Evolutionary conservation across 257 asterid species (phyloP), one percentile per base, ranked within the genome.

Genomic region (Leptodermis oblonga): DNA sequence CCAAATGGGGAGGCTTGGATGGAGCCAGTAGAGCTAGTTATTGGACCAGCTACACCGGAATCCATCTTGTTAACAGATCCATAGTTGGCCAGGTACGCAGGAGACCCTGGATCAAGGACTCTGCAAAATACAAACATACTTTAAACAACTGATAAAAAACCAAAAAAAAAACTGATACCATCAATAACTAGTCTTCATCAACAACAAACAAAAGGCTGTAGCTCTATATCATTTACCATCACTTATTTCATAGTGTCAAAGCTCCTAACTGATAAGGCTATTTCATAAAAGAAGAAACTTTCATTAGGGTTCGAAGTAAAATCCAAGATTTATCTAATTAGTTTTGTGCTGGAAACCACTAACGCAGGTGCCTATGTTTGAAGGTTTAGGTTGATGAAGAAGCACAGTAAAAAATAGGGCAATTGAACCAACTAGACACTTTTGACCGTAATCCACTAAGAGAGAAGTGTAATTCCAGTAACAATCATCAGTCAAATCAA

Each of bases 71-170:
- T 42, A 0, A 62, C 72, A 64, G 61, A 43, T 51, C 71, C 28
- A 36, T 71, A 67, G 43, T 68, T 67, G 25, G 75, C 41, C 6
- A 31, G 67, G 34, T 26, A 34, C 1, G 64, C 26, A 39, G 65
- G 62, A 13, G 82, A 45, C 23, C 79, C 72, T 1, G 82, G 79
- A 11, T 71, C 82, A 51, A 84, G 54, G n/a, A 75, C 85, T 74
- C 95, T 88, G 79, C 14, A 26, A 62, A 55, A 31, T 33, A 65
- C 65, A 75, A 52, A 14, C 28, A 54, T 11, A 25, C 9, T 25
- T 54, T 2, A 52, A 52, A 0, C 58, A 22, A 3, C 18, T n/a
- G 13, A 23, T 20, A 33, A 31, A 59, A 60, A 3, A 1, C 31
- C 45, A 56, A 26, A 69, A 8, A 62, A 20, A 20, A 23, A 62